These are phyloP conservation scores for Blastobotrys serpentis DNA, from an alignment of 1,139 yeast species.

Conservation along the genomic window DNA sequence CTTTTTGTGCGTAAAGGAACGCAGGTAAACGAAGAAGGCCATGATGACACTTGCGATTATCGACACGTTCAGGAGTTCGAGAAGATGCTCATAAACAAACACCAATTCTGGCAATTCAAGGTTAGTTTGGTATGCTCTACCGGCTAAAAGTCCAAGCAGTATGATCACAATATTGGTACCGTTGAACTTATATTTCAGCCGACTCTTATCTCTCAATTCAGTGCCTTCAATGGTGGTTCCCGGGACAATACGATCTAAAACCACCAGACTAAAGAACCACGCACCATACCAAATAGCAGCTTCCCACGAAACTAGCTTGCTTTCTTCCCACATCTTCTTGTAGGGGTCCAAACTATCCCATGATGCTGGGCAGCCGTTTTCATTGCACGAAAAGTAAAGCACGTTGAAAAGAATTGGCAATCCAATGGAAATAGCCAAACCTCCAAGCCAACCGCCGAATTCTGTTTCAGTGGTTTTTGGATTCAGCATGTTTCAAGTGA, in stretches of 20 bases:
- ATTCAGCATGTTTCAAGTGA: conserved; percentile 45
- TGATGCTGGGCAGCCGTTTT: conserved; percentile 36
- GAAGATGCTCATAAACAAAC: conserved; percentile 66
- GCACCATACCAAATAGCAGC: conserved; percentile 65
- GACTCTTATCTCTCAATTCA: conserved; percentile 69
- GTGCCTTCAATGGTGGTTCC: conserved; percentile 70
- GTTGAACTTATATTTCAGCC: conserved; percentile 73
- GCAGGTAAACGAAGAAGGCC: conserved; percentile 62
- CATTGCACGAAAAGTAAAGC: conserved; percentile 51
- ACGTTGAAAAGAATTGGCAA: conserved; percentile 63
- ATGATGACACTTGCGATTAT: conserved; percentile 62
- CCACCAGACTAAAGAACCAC: conserved; percentile 71
- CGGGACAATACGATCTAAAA: conserved; percentile 68
- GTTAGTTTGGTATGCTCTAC: conserved; percentile 51
- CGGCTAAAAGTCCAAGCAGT: conserved; percentile 47
- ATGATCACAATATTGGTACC: conserved; percentile 60
- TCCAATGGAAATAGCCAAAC: conserved; percentile 60
- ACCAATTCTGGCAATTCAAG: conserved; percentile 76
- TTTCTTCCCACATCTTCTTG: conserved; percentile 36
- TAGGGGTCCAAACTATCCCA: conserved; percentile 27
- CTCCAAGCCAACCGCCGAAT: conserved; percentile 78
- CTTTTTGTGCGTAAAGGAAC: conserved; percentile 60
- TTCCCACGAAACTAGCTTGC: conserved; percentile 31
- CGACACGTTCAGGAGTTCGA: conserved; percentile 63
- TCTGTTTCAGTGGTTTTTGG: conserved; percentile 71